These are phyloP conservation scores for Aspergillus asperescens DNA, from an alignment of 495 filamentous ascomycete species.

Conservation along the genomic window DNA sequence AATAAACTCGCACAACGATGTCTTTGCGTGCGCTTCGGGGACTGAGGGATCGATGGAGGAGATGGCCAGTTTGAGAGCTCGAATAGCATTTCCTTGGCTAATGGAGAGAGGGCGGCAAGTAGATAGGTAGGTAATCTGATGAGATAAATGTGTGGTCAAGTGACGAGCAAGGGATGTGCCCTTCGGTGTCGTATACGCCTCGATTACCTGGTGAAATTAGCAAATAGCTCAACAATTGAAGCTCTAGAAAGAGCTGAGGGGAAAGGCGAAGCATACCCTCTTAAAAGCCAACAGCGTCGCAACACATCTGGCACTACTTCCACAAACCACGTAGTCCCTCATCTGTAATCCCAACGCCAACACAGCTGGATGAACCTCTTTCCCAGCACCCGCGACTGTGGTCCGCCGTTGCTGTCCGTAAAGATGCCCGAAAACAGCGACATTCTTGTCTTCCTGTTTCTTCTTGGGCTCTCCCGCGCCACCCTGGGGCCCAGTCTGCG, in stretches of 20 bases:
- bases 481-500: conserved; percentile 36
- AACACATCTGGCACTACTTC: conserved; percentile 82
- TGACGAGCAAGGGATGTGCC: conserved; percentile 81
- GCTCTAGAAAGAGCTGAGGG: not conserved
- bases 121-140: conserved; percentile 90
- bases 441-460: conserved; percentile 62
- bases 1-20: conserved; percentile 68
- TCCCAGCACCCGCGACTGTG: conserved; percentile 66
- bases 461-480: conserved; percentile 33
- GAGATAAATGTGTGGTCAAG: conserved; percentile 86
- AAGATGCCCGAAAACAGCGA: conserved; percentile 78
- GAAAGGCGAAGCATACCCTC: conserved; percentile 51
- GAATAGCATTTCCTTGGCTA: conserved; percentile 92
- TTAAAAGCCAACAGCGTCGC: conserved; percentile 87
- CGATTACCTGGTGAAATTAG: conserved; percentile 61
- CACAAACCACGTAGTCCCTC: conserved; percentile 80
- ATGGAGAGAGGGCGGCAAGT: conserved; percentile 90
- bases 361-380: conserved; percentile 87
- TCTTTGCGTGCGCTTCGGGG: conserved; percentile 73
- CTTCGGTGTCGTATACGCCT: conserved; percentile 82
- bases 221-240: not conserved
- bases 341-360: conserved; percentile 84
- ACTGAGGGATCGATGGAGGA: conserved; percentile 76
- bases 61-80: conserved; percentile 86
- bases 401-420: conserved; percentile 68